Conservation (phyloP, 108 stramenopile species). For the Seminavis robusta region DNA sequence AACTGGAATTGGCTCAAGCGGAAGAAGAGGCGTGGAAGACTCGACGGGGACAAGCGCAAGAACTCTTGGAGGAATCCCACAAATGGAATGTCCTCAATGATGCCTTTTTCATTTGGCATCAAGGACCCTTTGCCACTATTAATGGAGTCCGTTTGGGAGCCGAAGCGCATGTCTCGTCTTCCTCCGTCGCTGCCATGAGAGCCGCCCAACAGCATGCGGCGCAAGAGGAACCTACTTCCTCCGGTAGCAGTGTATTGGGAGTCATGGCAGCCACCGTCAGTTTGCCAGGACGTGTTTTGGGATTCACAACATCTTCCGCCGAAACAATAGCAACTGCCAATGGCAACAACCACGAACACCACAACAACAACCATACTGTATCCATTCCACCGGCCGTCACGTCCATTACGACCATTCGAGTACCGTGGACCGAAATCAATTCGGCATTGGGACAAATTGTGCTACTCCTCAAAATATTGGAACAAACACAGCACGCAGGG, state of each 20-base stretch:
- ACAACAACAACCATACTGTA: neutral
- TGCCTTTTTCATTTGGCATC: slow-evolving; percentile 78
- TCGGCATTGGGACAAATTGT: slow-evolving; percentile 73
- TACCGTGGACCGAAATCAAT: slow-evolving; percentile 84
- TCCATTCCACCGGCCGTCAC: neutral
- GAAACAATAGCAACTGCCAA: neutral
- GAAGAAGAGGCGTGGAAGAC: too few species aligned
- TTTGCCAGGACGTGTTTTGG: too few species aligned
- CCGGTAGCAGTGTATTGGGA: too few species aligned
- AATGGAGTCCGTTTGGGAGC: slow-evolving; percentile 72
- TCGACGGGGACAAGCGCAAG: too few species aligned
- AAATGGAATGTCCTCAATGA: slow-evolving; percentile 74
- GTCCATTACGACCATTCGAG: slow-evolving; percentile 3
- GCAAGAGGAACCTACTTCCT: neutral
- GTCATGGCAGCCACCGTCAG: too few species aligned
- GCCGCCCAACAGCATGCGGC: neutral
- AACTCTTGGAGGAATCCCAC: slow-evolving; percentile 10
- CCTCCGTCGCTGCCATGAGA: neutral
- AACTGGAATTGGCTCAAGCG: too few species aligned
- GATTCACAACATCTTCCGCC: too few species aligned
- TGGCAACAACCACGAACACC: slow-evolving; percentile 3
- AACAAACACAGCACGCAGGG: slow-evolving; percentile 42
- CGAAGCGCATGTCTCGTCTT: slow-evolving; percentile 20
- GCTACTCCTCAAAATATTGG: slow-evolving; percentile 55
- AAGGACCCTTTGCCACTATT: slow-evolving; percentile 80